These are phyloP conservation scores for Blastomyces parvus DNA, from an alignment of 2,329 filamentous ascomycete genomes.

Conservation along the genomic window DNA sequence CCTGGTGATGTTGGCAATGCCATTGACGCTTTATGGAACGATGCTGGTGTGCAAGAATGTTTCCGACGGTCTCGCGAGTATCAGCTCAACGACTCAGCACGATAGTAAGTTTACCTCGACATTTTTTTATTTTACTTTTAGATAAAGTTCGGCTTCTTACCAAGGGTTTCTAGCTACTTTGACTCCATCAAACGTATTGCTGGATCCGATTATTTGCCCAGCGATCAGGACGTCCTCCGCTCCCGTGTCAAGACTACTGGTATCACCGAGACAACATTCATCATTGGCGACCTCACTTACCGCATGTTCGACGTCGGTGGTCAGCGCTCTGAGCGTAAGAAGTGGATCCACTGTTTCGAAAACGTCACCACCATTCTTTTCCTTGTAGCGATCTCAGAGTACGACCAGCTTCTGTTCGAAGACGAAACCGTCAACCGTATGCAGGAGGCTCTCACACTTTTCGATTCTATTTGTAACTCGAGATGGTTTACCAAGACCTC, in stretches of 20 bases:
- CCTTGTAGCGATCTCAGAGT: conserved; percentile 92
- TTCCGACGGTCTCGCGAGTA: conserved; percentile 95
- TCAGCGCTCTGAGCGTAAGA: conserved; percentile 92
- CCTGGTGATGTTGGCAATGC: conserved; percentile 90
- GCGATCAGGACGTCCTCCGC: conserved; percentile 87
- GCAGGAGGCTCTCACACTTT: conserved; percentile 61
- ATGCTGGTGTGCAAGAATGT: conserved; percentile 84
- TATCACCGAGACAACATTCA: conserved; percentile 94
- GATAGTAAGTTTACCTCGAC: conserved; percentile 60
- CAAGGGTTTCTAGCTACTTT: conserved; percentile 62
- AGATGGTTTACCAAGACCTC: conserved; percentile 64
- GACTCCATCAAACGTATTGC: conserved; percentile 89
- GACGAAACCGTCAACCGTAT: conserved; percentile 83
- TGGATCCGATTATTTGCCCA: conserved; percentile 84
- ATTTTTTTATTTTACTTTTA: too few species aligned
- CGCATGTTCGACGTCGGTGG: conserved; percentile 97
- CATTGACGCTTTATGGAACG: conserved; percentile 87
- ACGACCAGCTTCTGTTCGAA: conserved; percentile 91
- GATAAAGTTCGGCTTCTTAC: conserved; percentile 27
- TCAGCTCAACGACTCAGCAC: conserved; percentile 89
- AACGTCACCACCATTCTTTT: conserved; percentile 96
- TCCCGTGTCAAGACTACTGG: conserved; percentile 96
- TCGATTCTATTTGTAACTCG: conserved; percentile 65
- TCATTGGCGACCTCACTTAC: conserved; percentile 88
- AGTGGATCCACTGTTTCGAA: conserved; percentile 99